Evolutionary conservation across 2,329 filamentous ascomycete species (phyloP), one percentile per base, ranked within the genome.

Genomic region (Rutstroemia sydowiana): DNA sequence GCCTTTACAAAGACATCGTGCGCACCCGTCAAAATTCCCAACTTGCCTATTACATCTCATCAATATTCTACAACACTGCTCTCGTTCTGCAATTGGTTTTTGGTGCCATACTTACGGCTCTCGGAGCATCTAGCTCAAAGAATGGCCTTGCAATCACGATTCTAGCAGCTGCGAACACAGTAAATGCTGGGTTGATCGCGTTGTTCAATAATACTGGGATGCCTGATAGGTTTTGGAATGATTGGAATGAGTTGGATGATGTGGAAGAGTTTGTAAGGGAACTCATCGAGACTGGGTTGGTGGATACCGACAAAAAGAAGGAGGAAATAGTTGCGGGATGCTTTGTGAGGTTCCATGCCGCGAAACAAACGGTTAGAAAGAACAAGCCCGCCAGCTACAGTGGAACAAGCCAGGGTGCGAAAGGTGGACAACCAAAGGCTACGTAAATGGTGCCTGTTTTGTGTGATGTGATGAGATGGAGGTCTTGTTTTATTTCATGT

Each of bases 51-150:
- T 57, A 57, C 36, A 28, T 59, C 23, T 57, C 47, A 26, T 51
- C 56, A 5, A 41, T 54, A 8, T 32, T 61, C 40, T 61, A 59
- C 45, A 61, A 58, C 28, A 16, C 45, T 3, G 39, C 51, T 13
- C 36, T 63, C 6, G 45, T 63, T 23, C 39, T 59, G 1, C 61
- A 63, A 39, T 53, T 63, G 5, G 11, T 63, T 6, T 54, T 63
- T 32, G 61, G 60, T 5, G 60, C 60, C 2, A 48, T 57, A 2
- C 49, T 63, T 7, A 63, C 60, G 6, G 61, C 57, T 9, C 54
- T 63, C 3, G 57, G 59, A 10, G 54, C 60, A 0, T 51, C 56
- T 2, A 46, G 41, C 8, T 43, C 45, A 2, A 55, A 54, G 37
- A 23, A 53, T 20, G 49, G 51, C 10, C 37, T 54, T 8, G 45